Percentiles rank a stretch among this genome's conserved stretches.
phyloP scores from a whole-genome alignment of 169 alveolate species.

The Cystoisospora suis region DNA sequence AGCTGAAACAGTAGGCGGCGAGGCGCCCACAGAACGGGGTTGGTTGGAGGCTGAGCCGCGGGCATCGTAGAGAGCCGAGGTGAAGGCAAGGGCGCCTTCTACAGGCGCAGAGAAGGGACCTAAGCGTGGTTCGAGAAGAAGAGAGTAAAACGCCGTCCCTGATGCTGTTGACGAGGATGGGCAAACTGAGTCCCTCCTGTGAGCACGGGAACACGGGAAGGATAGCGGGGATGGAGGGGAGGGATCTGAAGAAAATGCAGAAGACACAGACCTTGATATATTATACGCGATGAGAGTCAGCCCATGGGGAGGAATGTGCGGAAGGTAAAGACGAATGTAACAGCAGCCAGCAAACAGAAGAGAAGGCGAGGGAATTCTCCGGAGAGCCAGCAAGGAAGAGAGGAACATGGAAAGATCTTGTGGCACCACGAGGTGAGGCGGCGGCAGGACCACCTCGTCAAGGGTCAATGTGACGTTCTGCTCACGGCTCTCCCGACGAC shows the following conservation, averaged over 20 bases:
- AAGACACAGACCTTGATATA: background rate
- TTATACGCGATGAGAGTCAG: constrained; percentile 10
- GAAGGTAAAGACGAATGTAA: background rate
- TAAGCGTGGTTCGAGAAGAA: background rate
- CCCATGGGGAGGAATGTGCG: background rate
- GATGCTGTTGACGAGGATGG: too few relatives aligned
- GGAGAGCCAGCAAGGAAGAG: constrained; percentile 14
- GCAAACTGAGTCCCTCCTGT: too few relatives aligned
- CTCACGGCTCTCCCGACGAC: too few relatives aligned
- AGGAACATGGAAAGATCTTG: constrained; percentile 17
- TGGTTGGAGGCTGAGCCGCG: background rate
- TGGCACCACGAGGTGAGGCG: constrained; percentile 2
- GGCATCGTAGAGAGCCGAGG: background rate
- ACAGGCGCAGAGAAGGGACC: background rate
- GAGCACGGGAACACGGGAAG: too few relatives aligned
- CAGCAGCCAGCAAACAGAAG: constrained; percentile 19
- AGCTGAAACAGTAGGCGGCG: background rate
- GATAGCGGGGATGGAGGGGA: too few relatives aligned
- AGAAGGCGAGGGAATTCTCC: background rate
- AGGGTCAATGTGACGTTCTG: too few relatives aligned
- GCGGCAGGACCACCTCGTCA: background rate
- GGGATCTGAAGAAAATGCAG: too few relatives aligned
- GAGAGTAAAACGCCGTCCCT: background rate
- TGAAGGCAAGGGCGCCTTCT: background rate
- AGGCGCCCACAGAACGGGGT: background rate